These are phyloP conservation scores for Calonectria fujianensis DNA, from an alignment of 2,329 filamentous ascomycete species.

Conservation along the genomic window DNA sequence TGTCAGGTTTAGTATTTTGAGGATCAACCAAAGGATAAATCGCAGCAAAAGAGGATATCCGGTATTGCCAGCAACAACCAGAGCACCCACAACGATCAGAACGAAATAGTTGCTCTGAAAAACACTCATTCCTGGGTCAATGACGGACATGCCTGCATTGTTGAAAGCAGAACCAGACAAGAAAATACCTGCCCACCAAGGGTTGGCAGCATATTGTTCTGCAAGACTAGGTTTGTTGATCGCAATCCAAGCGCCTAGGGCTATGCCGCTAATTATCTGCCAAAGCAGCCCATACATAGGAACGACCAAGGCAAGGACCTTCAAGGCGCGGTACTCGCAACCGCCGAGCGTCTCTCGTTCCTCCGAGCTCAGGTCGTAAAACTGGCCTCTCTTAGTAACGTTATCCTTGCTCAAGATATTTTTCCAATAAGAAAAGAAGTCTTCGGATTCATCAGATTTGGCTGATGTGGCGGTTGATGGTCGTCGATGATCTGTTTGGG, in stretches of 20 bases:
- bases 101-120: slow-evolving; percentile 73
- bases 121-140: slow-evolving; percentile 79
- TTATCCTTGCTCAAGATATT: slow-evolving; percentile 61
- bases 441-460: slow-evolving; percentile 52
- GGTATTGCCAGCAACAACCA: slow-evolving; percentile 80
- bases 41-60: slow-evolving; percentile 79
- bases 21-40: slow-evolving; percentile 73
- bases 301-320: slow-evolving; percentile 75
- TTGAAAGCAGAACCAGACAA: slow-evolving; percentile 82
- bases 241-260: slow-evolving; percentile 77
- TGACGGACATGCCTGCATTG: slow-evolving; percentile 81
- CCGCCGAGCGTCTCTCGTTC: slow-evolving; percentile 77
- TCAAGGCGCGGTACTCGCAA: slow-evolving; percentile 78
- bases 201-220: slow-evolving; percentile 74
- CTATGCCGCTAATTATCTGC: slow-evolving; percentile 76
- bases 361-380: slow-evolving; percentile 70
- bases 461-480: slow-evolving; percentile 49
- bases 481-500: slow-evolving; percentile 27
- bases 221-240: slow-evolving; percentile 70
- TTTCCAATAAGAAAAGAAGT: slow-evolving; percentile 56
- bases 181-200: slow-evolving; percentile 82
- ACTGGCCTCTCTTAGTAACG: slow-evolving; percentile 72
- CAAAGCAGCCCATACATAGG: slow-evolving; percentile 76
- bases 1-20: slow-evolving; percentile 63
- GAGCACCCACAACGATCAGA: slow-evolving; percentile 71